Conservation (phyloP, 228 moss, liverwort and hornwort species). For the Sphagnum fallax region DNA sequence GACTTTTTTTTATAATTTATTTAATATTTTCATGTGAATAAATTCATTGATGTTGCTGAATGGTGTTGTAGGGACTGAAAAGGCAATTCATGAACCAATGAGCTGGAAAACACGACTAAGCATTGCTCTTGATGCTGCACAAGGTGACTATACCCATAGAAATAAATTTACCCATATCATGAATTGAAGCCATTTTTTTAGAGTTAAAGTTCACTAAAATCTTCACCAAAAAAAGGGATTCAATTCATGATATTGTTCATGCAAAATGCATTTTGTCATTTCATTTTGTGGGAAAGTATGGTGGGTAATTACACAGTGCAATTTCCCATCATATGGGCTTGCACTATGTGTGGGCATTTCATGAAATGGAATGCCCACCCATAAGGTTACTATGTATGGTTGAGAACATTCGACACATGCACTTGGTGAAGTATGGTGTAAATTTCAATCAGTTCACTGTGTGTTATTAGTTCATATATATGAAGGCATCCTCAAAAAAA, state of each 20-base stretch:
- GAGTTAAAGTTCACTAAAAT: background rate
- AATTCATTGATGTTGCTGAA: background rate
- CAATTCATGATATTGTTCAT: background rate
- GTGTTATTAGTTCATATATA: background rate
- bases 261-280: background rate
- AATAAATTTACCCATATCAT: background rate
- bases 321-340: too few relatives aligned
- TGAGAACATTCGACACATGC: too few relatives aligned
- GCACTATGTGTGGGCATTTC: too few relatives aligned
- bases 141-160: constrained; percentile 17
- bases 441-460: background rate
- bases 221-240: background rate
- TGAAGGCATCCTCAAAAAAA: background rate
- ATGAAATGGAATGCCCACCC: too few relatives aligned
- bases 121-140: constrained; percentile 35
- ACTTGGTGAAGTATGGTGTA: background rate
- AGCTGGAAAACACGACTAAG: constrained; percentile 31
- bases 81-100: constrained; percentile 1
- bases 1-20: too few relatives aligned
- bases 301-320: too few relatives aligned
- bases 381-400: too few relatives aligned
- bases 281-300: background rate
- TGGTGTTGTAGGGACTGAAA: background rate
- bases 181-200: too few relatives aligned
- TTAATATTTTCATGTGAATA: background rate